Evolutionary conservation across 768 basidiomycete species (phyloP).

Genomic region (Rhizopogon vesiculosus): DNA sequence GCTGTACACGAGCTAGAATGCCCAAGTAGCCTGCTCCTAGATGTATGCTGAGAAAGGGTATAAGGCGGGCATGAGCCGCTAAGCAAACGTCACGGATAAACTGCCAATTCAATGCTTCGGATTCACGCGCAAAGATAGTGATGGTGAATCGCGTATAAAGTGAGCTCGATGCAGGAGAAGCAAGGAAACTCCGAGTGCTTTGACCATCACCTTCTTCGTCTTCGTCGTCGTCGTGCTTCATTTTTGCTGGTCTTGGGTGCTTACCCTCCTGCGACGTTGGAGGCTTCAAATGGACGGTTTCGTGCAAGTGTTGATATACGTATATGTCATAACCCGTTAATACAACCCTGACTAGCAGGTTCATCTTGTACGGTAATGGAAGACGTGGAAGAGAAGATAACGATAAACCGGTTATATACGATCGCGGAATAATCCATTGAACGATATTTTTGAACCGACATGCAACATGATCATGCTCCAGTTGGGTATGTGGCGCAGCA

Average conservation of each 20-base stretch:
- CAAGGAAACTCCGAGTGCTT: not conserved
- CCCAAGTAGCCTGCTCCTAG: not conserved
- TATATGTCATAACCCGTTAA: not conserved
- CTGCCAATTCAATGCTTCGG: not conserved
- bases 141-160: not conserved
- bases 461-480: too few relatives aligned
- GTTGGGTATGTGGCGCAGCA: too few relatives aligned
- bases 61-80: too few relatives aligned
- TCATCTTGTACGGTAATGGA: not conserved
- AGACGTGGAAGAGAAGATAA: too few relatives aligned
- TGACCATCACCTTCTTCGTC: not conserved
- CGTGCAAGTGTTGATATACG: not conserved
- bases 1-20: not conserved
- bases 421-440: not conserved
- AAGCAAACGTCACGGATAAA: too few relatives aligned
- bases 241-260: not conserved
- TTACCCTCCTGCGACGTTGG: not conserved
- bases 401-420: not conserved
- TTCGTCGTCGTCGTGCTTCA: not conserved
- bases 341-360: not conserved
- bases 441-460: not conserved
- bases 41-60: too few relatives aligned
- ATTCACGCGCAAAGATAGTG: conserved; percentile 1
- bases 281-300: not conserved
- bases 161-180: not conserved